Evolutionary conservation across 2,329 filamentous ascomycete species (phyloP), one percentile per base, ranked within the genome.

Genomic region (Pseudogymnoascus sp.): DNA sequence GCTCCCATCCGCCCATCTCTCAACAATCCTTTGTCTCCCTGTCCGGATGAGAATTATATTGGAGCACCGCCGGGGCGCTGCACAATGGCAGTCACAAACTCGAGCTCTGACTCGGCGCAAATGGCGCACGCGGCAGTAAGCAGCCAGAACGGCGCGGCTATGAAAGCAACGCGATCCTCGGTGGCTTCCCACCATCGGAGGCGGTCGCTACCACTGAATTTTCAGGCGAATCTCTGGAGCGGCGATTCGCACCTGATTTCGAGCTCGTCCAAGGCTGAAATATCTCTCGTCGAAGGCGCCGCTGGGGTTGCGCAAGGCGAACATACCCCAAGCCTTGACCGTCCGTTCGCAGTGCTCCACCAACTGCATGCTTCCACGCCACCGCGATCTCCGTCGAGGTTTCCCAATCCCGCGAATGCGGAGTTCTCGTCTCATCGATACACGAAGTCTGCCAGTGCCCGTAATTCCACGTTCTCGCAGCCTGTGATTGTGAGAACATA

Each of bases 401-500:
- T 60, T 29, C 29, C 61, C 37, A 45, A 37, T 47, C 37, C 61
- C 21, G n/a, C 40, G 29, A 34, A 37, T 42, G 80, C 34, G 16
- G 34, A 60, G n/a, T 37, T 60, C 4, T 60, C 59, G 23, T 60
- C 59, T 51, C 83, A 82, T 71, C 80, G 79, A 67, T 84, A 82
- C 76, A 76, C 81, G 65, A 82, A 84, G 72, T 82, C 82, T 23
- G 80, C 80, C 11, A 80, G 81, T 10, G 79, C 83, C 60, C 69
- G 84, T 76, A 73, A 83, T 68, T 69, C 78, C 67, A 86, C 83
- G 40, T 86, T 84, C 70, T 86, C 82, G 2, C 83, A 86, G 66
- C 85, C 85, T n/a, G 83, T 87, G 64, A 82, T 87, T 40, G 85
- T 87, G 23, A 80, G 84, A 64, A 87, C 84, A 60, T 87, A 87